Base-by-base conservation (phyloP, 768 basidiomycete genomes). In the Lentinula detonsa region DNA sequence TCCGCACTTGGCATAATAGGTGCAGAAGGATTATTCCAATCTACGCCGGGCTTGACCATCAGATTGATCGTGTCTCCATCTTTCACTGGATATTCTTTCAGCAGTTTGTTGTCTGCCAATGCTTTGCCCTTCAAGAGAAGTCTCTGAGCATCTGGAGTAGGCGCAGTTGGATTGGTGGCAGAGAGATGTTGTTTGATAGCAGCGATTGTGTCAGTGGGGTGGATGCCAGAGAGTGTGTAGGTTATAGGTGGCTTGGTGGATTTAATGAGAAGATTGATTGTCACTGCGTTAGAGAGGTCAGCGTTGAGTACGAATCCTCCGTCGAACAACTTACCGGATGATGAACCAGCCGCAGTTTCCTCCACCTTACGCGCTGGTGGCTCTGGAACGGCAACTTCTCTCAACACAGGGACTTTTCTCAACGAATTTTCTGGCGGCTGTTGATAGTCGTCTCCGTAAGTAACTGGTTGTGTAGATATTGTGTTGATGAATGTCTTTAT, bases 61-160 rank as follows among this genome's bases (percentile, higher is more conserved):
- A 99, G 78, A 72, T 89, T 96, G 67, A 98, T 77, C 10, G 85
- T 88, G 65, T 91, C 87, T 10, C 88, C 90, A 69, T 88, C 84
- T 67, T 86, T 84, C 68, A 95, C 80, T 68, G 76, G 83, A 77
- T 98, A 99, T 71, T 98, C 97, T 69, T 90, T 89, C 43, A 98
- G 76, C 9, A 99, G 83, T 70, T 95, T 96, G 28, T 76, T 76
- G 76, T 98, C 96, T 15, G 85, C 86, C 64, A 98, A 83, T 0
- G 90, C 94, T 72, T 99, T 99, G 60, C 97, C 97, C 74, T 95
- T 98, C 57, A 97, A 79, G 10, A 99, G 78, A 15, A 98, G 83
- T 3, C 97, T 80, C 72, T 97, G 95, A 34, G 82, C 79, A 69
- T 93, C 87, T 49, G 86, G 83, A 8, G 89, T 83, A 0, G 95